Evolutionary conservation across 495 filamentous ascomycete genomes (phyloP).

Genomic region (Penicillium argentinense): DNA sequence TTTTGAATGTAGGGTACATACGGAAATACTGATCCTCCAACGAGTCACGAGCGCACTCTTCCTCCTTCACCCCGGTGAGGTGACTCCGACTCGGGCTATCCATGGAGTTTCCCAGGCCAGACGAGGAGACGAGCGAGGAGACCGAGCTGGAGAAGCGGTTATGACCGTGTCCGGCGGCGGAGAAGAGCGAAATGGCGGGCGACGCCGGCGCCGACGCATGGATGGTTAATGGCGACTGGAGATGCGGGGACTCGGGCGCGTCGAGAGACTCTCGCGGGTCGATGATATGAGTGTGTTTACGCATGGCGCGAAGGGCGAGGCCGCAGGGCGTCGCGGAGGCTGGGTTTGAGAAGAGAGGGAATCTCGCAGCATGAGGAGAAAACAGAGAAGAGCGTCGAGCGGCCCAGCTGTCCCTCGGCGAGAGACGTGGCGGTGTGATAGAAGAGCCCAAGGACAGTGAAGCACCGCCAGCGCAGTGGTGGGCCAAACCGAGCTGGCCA

Average conservation of each 20-base stretch:
- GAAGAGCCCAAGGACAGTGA: constrained; percentile 2
- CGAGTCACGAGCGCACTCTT: constrained; percentile 48
- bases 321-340: constrained; percentile 15
- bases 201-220: constrained; percentile 46
- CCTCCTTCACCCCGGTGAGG: constrained; percentile 55
- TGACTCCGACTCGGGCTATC: constrained; percentile 48
- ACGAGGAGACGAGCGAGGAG: constrained; percentile 59
- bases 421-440: constrained; percentile 26
- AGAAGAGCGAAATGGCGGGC: constrained; percentile 44
- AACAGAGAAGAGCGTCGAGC: too few relatives aligned
- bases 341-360: constrained; percentile 19
- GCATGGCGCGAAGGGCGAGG: constrained; percentile 19
- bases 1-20: constrained; percentile 27
- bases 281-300: constrained; percentile 19
- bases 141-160: constrained; percentile 55
- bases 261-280: constrained; percentile 27
- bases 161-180: constrained; percentile 40
- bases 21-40: constrained; percentile 49
- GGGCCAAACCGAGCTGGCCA: too few relatives aligned
- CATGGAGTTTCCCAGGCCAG: constrained; percentile 50
- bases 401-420: too few relatives aligned
- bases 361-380: background rate
- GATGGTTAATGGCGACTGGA: constrained; percentile 33
- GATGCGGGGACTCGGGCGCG: constrained; percentile 16
- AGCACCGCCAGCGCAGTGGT: constrained; percentile 16